Percentiles rank a stretch among this genome's conserved stretches.
Conservation (phyloP, 306 rosid species). For the Astragalus membranaceus region DNA sequence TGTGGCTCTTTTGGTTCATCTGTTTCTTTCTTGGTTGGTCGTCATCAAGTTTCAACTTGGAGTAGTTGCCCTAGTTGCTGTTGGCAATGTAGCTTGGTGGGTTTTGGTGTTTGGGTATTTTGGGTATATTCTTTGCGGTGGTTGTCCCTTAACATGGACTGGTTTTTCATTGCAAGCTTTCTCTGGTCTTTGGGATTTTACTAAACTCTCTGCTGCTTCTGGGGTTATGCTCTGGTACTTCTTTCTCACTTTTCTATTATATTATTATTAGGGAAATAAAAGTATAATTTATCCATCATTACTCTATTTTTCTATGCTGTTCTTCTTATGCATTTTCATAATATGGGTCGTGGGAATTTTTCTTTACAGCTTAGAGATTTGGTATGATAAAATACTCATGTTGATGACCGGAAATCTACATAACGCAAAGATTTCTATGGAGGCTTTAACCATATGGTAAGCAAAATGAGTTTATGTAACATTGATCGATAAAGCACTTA, state of each 20-base stretch:
- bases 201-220: slow-evolving; percentile 62
- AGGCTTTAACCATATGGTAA: slow-evolving; percentile 77
- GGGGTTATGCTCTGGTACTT: slow-evolving; percentile 78
- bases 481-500: too few relatives aligned
- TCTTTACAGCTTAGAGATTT: slow-evolving; percentile 58
- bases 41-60: slow-evolving; percentile 47
- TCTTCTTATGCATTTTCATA: neutral
- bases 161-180: slow-evolving; percentile 79
- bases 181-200: slow-evolving; percentile 68
- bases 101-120: slow-evolving; percentile 33
- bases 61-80: slow-evolving; percentile 40
- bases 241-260: too few relatives aligned
- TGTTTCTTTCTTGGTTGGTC: slow-evolving; percentile 50
- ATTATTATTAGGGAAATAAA: too few relatives aligned
- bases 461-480: neutral
- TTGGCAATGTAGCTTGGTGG: slow-evolving; percentile 62
- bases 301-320: neutral
- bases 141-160: slow-evolving; percentile 64
- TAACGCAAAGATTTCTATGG: slow-evolving; percentile 62
- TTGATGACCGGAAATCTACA: slow-evolving; percentile 68
- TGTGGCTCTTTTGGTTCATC: slow-evolving; percentile 38
- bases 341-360: neutral
- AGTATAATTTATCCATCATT: too few relatives aligned
- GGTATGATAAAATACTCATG: slow-evolving; percentile 66
- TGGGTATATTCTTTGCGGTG: slow-evolving; percentile 41